These are phyloP conservation scores for Gonapodya sp. DNA, from an alignment of 192 early-diverging fungal genomes.

Conservation along the genomic window DNA sequence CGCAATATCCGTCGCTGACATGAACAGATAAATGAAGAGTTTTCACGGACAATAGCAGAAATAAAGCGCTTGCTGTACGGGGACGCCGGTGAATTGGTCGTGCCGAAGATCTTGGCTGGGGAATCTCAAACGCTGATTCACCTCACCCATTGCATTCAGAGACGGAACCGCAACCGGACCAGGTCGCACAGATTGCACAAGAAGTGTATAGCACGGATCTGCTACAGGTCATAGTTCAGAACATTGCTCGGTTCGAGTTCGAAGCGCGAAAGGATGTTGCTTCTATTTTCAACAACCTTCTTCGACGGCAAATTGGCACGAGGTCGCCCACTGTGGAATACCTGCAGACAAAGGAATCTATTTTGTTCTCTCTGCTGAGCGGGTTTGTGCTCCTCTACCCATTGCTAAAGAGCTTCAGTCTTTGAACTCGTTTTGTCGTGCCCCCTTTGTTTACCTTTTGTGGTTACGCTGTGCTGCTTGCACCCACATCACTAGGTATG, in stretches of 20 bases:
- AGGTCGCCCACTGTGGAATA: conserved; percentile 96
- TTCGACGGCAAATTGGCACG: conserved; percentile 87
- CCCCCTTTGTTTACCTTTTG: background rate
- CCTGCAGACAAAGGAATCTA: conserved; percentile 70
- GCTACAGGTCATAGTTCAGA: conserved; percentile 75
- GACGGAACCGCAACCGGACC: conserved; percentile 76
- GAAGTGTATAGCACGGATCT: conserved; percentile 91
- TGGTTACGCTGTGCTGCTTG: too few species aligned
- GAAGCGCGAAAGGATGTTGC: conserved; percentile 89
- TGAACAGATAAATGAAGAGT: conserved; percentile 83
- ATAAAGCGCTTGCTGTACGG: conserved; percentile 94
- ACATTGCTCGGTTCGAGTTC: conserved; percentile 90
- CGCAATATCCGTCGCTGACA: too few species aligned
- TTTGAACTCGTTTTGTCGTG: conserved; percentile 5
- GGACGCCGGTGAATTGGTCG: conserved; percentile 64
- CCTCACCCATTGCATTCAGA: conserved; percentile 34
- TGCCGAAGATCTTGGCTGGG: background rate
- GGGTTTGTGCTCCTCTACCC: conserved; percentile 38
- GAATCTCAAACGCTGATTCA: background rate
- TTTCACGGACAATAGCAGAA: conserved; percentile 82
- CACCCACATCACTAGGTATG: conserved; percentile 65
- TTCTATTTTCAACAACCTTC: conserved; percentile 93
- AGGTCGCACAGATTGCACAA: conserved; percentile 86
- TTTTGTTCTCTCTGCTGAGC: conserved; percentile 69
- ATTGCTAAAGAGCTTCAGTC: too few species aligned